Base-by-base conservation (phyloP, 176 grass and related monocot species). In the Puccinellia tenuiflora region DNA sequence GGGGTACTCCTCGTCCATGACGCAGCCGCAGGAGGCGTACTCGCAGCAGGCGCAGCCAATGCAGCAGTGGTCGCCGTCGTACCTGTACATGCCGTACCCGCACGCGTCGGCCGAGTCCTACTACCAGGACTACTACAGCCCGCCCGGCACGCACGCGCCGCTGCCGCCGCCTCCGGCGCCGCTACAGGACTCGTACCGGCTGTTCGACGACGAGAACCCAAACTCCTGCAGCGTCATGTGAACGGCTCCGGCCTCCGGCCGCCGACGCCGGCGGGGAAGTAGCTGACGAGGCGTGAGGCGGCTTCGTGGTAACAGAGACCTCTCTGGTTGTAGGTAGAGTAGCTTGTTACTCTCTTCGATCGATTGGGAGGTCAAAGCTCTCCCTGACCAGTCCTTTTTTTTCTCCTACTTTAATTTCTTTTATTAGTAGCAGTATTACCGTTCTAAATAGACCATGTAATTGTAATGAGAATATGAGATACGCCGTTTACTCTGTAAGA, bases 141-240 rank as follows among this genome's bases (percentile, higher is more conserved):
- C 88, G 68, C 80, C 88, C 1, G 88, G 84, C 25, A 79, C 56
- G 45, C 83, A 83, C 51, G 77, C 85, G 14, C 42, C 79, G 55
- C 28, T 35, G 75, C 75, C 85, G 17, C 45, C 81, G 39, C 75
- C 82, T 4, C 83, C 74, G 17, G 72, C 69, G 61, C 86, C 81
- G 56, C 78, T 37, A 12, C 70, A 94, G 6, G 86, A 86, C 68
- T 61, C 84, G 65, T 89, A 91, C 73, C 47, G 78, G 77, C 78
- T 91, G 15, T 95, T 95, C 85, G 88, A 92, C 60, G 93, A 95
- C 75, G 93, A 95, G 71, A 90, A 95, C 84, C 87, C 90, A 18
- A 92, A 95, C 84, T 80, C 90, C 15, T 95, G 93, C 57, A 90
- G 83, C 62, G 51, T 95, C 73, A 92, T 95, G 93, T 95, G 85